Evolutionary conservation across 2,329 filamentous ascomycete species (phyloP).

Genomic region (Microcera coccophila): DNA sequence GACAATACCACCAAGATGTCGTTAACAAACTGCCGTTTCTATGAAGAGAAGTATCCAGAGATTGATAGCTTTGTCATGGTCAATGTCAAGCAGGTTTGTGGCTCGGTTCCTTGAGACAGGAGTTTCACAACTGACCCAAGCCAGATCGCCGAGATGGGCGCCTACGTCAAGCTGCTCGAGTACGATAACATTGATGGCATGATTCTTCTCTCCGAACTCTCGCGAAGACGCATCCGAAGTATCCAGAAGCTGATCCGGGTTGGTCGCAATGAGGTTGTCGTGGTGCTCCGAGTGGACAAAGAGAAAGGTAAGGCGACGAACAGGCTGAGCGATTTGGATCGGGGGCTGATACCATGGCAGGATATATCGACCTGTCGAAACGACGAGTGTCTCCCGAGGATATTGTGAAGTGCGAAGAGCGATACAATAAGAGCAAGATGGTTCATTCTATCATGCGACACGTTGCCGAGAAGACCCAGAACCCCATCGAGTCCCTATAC

Average conservation of each 20-base stretch:
- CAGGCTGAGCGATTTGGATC: conserved; percentile 17
- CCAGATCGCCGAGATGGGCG: conserved; percentile 98
- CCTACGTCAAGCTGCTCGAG: conserved; percentile 98
- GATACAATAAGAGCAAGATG: conserved; percentile 99
- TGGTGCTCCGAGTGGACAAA: conserved; percentile 97
- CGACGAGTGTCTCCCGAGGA: conserved; percentile 96
- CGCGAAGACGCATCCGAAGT: conserved; percentile 93
- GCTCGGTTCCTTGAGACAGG: conserved; percentile 9
- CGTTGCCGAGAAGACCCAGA: conserved; percentile 93
- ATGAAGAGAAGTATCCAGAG: conserved; percentile 91
- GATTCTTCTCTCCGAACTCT: conserved; percentile 97
- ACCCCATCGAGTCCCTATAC: conserved; percentile 92
- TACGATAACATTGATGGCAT: conserved; percentile 99
- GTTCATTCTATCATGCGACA: conserved; percentile 99
- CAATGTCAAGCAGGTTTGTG: conserved; percentile 89
- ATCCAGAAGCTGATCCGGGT: conserved; percentile 99
- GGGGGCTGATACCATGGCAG: conserved; percentile 26
- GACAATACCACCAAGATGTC: conserved; percentile 68
- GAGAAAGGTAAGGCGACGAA: conserved; percentile 69
- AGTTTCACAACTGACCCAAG: conserved; percentile 17
- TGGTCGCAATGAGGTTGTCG: conserved; percentile 96
- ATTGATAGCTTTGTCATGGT: conserved; percentile 99
- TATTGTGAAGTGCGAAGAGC: conserved; percentile 96
- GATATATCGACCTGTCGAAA: conserved; percentile 98
- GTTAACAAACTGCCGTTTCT: conserved; percentile 94